These are phyloP conservation scores for Styphnolobium japonicum DNA, from an alignment of 306 rosid species.

Conservation along the genomic window DNA sequence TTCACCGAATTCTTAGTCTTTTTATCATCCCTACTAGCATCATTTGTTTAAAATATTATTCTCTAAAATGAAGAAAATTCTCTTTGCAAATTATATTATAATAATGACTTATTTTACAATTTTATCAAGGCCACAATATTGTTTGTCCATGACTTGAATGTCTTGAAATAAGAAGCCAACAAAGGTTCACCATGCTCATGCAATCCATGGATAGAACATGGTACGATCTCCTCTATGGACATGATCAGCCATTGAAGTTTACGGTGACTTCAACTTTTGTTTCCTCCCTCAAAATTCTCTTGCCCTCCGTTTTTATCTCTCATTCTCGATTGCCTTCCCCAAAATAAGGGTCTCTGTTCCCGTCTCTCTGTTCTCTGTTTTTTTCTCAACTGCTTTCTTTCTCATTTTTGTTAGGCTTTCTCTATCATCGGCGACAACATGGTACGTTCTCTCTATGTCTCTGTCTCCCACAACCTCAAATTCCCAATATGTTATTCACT, in stretches of 20 bases:
- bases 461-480: background rate
- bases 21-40: background rate
- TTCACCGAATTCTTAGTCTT: background rate
- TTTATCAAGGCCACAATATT: no score
- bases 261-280: conserved; percentile 45
- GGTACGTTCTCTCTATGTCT: conserved; percentile 43
- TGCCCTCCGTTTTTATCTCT: conserved; percentile 42
- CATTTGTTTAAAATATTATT: background rate
- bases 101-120: background rate
- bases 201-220: background rate
- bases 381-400: conserved; percentile 37
- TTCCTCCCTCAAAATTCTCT: conserved; percentile 50
- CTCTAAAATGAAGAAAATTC: background rate
- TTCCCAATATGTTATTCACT: background rate
- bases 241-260: conserved; percentile 19
- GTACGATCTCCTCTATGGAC: conserved; percentile 2
- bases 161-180: background rate
- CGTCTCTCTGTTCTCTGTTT: conserved; percentile 21
- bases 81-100: background rate
- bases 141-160: no score
- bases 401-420: conserved; percentile 28
- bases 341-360: conserved; percentile 45
- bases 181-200: background rate
- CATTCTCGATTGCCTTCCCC: conserved; percentile 27
- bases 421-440: conserved; percentile 37